phyloP scores from a whole-genome alignment of 2,329 filamentous ascomycete species.

The Fusarium ambrosium region DNA sequence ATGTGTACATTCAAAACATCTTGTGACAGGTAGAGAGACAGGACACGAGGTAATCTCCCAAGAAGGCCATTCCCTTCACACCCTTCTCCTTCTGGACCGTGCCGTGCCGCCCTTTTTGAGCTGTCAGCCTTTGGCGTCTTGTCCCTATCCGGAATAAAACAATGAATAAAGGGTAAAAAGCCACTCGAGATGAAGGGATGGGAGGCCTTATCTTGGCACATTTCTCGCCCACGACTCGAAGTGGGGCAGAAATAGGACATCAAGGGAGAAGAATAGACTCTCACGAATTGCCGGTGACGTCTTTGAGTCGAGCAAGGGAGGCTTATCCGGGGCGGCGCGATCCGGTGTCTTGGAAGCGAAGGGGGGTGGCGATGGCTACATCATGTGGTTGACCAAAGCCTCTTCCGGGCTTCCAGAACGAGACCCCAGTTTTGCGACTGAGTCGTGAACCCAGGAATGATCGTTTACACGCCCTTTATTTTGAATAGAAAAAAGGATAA shows the following conservation, averaged over 20 bases:
- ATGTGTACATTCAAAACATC: not conserved
- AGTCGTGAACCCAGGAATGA: slow-evolving; percentile 4
- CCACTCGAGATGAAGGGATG: slow-evolving; percentile 20
- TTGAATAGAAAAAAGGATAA: not conserved
- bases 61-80: slow-evolving; percentile 7
- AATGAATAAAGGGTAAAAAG: slow-evolving; percentile 5
- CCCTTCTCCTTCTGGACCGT: slow-evolving; percentile 24
- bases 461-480: slow-evolving; percentile 15
- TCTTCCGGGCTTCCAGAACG: slow-evolving; percentile 36
- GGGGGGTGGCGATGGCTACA: not conserved
- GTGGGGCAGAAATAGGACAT: not conserved
- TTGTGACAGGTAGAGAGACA: not conserved
- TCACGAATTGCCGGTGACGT: slow-evolving; percentile 13
- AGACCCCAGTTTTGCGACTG: not conserved
- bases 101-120: slow-evolving; percentile 32
- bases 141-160: slow-evolving; percentile 3
- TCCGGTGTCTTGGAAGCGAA: slow-evolving; percentile 30
- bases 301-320: slow-evolving; percentile 10
- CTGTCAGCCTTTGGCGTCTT: slow-evolving; percentile 5
- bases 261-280: not conserved
- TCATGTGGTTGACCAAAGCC: slow-evolving; percentile 29
- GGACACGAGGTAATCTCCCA: not conserved
- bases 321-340: slow-evolving; percentile 33
- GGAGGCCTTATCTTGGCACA: slow-evolving; percentile 18
- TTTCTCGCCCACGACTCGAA: slow-evolving; percentile 12